A percentile compares a stretch with the other conserved stretches of the same genome.
Conservation (phyloP, 2,329 filamentous ascomycete genomes). For the Colletotrichum karsti region DNA sequence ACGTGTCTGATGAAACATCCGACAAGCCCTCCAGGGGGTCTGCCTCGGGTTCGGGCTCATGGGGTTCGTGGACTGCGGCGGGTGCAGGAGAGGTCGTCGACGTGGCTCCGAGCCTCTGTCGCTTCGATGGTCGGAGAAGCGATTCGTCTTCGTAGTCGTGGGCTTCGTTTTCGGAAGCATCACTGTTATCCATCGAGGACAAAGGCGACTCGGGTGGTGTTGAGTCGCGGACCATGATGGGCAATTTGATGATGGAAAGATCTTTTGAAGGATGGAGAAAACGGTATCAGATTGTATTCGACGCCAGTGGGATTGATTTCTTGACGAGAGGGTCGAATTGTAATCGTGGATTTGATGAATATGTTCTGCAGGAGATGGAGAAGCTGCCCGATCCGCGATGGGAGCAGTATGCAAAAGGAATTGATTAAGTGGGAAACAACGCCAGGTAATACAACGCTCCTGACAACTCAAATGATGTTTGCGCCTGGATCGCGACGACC, state of each 20-base stretch:
- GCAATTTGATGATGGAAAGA: background rate
- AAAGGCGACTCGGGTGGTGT: constrained; percentile 29
- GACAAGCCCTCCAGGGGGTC: constrained; percentile 67
- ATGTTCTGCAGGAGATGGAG: background rate
- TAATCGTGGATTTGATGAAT: background rate
- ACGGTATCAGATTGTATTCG: background rate
- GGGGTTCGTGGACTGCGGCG: constrained; percentile 42
- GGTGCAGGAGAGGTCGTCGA: constrained; percentile 58
- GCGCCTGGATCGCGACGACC: constrained; percentile 27
- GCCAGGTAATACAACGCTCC: background rate
- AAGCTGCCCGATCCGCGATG: background rate
- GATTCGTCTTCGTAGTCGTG: constrained; percentile 36
- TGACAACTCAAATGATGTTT: constrained; percentile 25
- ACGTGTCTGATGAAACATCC: constrained; percentile 90
- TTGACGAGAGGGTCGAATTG: background rate
- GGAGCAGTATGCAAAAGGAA: background rate
- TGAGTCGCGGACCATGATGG: constrained; percentile 22
- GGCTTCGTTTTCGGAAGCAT: constrained; percentile 29
- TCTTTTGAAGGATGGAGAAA: constrained; percentile 17
- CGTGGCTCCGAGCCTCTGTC: constrained; percentile 43
- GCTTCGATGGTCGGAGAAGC: constrained; percentile 41
- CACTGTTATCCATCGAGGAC: constrained; percentile 27
- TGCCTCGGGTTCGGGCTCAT: constrained; percentile 45
- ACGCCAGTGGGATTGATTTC: background rate
- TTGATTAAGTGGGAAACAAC: constrained; percentile 1